Evolutionary conservation across 345 rosid species (phyloP), one percentile per base, ranked within the genome.

Genomic region (Populus deltoides): DNA sequence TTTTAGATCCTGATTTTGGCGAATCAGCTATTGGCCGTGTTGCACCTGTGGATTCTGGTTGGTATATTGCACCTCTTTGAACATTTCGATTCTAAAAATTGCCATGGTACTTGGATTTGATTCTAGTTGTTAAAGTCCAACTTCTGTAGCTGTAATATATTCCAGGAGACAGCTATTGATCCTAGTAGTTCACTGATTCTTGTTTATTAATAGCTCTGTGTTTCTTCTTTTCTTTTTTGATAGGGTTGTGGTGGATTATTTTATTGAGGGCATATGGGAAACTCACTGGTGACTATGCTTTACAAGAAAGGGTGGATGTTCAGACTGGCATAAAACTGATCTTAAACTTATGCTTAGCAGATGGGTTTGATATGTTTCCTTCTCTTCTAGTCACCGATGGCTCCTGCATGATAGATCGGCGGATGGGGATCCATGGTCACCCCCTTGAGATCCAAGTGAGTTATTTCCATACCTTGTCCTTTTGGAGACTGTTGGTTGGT

Each of bases 351-450:
- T 78, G 85, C 79, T 78, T 82, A 67, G 38, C 81, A 18, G 85
- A 78, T 71, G 85, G 85, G 24, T 82, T 82, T 35, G 85, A 82
- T 75, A 82, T 82, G 85, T 82, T 82, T 67, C 85, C 85, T 78
- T 61, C 85, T 70, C 71, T 82, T 33, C 62, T 82, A 51, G 85
- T 82, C 70, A 82, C 85, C 17, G 85, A 82, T 71, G 85, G 85
- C 43, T 82, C 85, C 59, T 78, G 85, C 76, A 82, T 82, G 85
- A 82, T 82, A 70, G 85, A 82, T 82, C 71, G 85, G 22, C 76
- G 85, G 29, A 78, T 82, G 85, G 85, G 85, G 33, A 78, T 82
- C 38, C 85, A 82, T 78, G 85, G 85, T 25, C 85, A 82, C 47
- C 85, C 85, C 20, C 85, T 82, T 35, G 85, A 82, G 76, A 82